Evolutionary conservation across 2,329 filamentous ascomycete species (phyloP), one percentile per base, ranked within the genome.

Genomic region (Colletotrichum navitas): DNA sequence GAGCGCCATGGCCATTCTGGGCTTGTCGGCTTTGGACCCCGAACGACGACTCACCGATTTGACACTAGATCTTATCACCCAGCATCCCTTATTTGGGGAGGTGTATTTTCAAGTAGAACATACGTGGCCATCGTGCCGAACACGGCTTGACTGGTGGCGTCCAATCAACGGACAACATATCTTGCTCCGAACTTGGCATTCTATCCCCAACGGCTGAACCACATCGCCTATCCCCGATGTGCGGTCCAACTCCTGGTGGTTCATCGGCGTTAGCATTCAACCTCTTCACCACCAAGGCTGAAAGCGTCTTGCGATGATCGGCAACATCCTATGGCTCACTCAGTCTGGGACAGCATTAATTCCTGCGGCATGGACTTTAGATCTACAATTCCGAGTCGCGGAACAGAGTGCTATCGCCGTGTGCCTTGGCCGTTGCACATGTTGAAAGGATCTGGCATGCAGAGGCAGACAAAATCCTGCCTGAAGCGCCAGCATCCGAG

Each of bases 161-260:
- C 58, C 58, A 61, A 61, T 61, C 58, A 61, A n/a, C 8, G 29
- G 24, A 14, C 26, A 29, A 7, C 41, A 7, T 2, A 3, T 52
- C 55, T 26, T 41, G n/a, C 36, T 24, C 65, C 59, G 21, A 59
- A 39, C 14, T 18, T 32, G 12, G 16, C 43, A 51, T 29, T 60
- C 36, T 49, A 68, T 63, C 29, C 63, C 65, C 68, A 68, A 63
- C 54, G 36, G 52, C 43, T 29, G 39, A 59, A 63, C 36, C 52
- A 7, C 59, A 60, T 68, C 64, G 36, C 68, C 68, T 68, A 71
- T 71, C 68, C 47, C 68, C 68, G 68, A 71, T 54, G 32, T 59
- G 36, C 45, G n/a, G 43, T 4, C 18, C 34, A 41, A 8, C 16
- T 12, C 26, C 21, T 39, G 29, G 36, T 12, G 7, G 45, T 26